Evolutionary conservation across 352 stramenopile species (phyloP).

Genomic region (Poterioochromonas sp.): DNA sequence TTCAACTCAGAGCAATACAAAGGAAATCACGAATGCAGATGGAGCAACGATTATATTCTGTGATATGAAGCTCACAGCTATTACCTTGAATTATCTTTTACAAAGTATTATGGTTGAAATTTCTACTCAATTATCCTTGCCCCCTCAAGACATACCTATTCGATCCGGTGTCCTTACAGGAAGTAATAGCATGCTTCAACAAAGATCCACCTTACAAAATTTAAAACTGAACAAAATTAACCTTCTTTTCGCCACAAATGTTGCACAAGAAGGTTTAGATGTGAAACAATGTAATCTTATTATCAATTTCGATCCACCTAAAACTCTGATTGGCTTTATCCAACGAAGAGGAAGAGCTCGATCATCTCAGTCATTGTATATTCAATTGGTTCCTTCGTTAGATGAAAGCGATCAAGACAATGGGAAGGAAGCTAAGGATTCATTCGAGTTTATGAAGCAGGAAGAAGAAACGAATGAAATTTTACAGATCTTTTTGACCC

Average conservation of each 20-base stretch:
- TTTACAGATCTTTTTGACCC: background rate
- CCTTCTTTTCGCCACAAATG: slow-evolving; percentile 5
- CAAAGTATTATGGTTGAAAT: background rate
- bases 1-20: no score
- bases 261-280: slow-evolving; percentile 24
- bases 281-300: background rate
- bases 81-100: background rate
- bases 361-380: background rate
- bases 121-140: no score
- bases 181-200: background rate
- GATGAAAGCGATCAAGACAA: no score
- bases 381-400: background rate
- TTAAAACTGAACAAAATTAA: background rate
- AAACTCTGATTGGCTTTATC: background rate
- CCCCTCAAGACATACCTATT: background rate
- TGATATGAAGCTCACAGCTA: background rate
- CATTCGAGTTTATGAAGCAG: background rate
- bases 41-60: background rate
- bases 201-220: background rate
- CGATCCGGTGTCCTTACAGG: background rate
- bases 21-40: no score
- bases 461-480: background rate
- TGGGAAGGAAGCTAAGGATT: background rate
- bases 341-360: slow-evolving; percentile 11
- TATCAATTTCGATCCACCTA: slow-evolving; percentile 14